A percentile compares a stretch with the other conserved stretches of the same genome.
Conservation (phyloP, 192 early-diverging fungal species). For the Coemansia sp. region DNA sequence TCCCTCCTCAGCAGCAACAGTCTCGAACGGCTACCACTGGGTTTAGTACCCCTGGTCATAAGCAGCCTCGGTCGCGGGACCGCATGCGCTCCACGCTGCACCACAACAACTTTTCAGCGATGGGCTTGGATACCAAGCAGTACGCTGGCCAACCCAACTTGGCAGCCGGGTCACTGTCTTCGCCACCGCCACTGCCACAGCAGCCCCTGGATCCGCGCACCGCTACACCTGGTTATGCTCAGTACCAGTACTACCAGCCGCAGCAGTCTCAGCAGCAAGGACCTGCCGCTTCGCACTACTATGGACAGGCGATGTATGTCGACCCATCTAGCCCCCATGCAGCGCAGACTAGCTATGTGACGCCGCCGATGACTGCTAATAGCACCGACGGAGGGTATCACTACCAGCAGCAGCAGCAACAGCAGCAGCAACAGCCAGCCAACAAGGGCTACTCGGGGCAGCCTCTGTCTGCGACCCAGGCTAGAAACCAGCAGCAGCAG, state of each 20-base stretch:
- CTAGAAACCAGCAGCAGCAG: constrained; percentile 34
- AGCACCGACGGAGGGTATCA: neutral
- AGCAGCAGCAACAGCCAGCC: neutral
- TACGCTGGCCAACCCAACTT: neutral
- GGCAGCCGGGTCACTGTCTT: constrained; percentile 15
- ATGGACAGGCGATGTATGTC: constrained; percentile 27
- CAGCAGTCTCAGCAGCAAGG: constrained; percentile 1
- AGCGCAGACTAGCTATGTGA: constrained; percentile 5
- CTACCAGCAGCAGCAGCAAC: neutral
- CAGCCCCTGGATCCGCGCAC: constrained; percentile 26
- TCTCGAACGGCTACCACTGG: constrained; percentile 16
- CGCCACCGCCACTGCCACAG: constrained; percentile 34
- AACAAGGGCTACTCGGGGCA: constrained; percentile 19
- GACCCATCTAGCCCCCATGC: constrained; percentile 4
- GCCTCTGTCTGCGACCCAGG: constrained; percentile 48
- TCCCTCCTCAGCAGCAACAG: constrained; percentile 14
- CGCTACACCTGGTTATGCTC: constrained; percentile 13
- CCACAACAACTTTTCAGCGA: constrained; percentile 37
- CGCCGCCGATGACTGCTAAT: neutral
- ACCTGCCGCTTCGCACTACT: constrained; percentile 6
- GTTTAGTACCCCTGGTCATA: constrained; percentile 31
- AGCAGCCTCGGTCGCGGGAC: constrained; percentile 53
- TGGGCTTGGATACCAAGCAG: constrained; percentile 16
- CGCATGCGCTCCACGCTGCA: constrained; percentile 56
- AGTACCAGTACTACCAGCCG: constrained; percentile 19